These are phyloP conservation scores for Cyberlindnera xylosilytica DNA, from an alignment of 805 yeast species.

Conservation along the genomic window DNA sequence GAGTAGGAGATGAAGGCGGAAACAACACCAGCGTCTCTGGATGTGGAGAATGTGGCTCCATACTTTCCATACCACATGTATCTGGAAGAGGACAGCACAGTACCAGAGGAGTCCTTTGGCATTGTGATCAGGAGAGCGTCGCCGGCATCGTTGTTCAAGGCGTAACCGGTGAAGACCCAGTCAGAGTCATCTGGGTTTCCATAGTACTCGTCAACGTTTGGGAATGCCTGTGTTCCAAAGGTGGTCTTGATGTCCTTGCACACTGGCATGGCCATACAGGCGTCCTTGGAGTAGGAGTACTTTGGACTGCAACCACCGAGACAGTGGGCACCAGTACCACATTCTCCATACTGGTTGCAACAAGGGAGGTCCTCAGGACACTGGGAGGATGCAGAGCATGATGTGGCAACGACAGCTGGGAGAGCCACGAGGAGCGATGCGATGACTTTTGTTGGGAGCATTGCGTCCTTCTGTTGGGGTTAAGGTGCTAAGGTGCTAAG, in stretches of 20 bases:
- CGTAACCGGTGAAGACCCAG: constrained; percentile 65
- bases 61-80: constrained; percentile 89
- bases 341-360: constrained; percentile 75
- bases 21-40: constrained; percentile 79
- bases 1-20: constrained; percentile 80
- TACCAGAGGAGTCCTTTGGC: constrained; percentile 73
- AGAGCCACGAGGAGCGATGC: constrained; percentile 8
- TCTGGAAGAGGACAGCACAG: constrained; percentile 75
- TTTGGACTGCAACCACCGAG: constrained; percentile 85
- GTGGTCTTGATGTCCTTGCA: constrained; percentile 49
- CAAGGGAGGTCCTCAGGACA: constrained; percentile 84
- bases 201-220: constrained; percentile 32
- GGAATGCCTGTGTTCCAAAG: constrained; percentile 35
- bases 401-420: constrained; percentile 5
- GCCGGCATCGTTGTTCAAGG: constrained; percentile 49
- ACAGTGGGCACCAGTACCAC: constrained; percentile 78
- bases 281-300: constrained; percentile 31
- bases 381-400: constrained; percentile 49
- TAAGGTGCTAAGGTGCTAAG: too few relatives aligned
- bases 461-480: not conserved
- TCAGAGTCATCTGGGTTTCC: constrained; percentile 68
- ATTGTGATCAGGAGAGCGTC: constrained; percentile 68
- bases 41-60: constrained; percentile 64
- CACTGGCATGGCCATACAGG: constrained; percentile 86
- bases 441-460: constrained; percentile 10